These are phyloP conservation scores for Sparassis latifolia DNA, from an alignment of 1,284 basidiomycete species.

Conservation along the genomic window DNA sequence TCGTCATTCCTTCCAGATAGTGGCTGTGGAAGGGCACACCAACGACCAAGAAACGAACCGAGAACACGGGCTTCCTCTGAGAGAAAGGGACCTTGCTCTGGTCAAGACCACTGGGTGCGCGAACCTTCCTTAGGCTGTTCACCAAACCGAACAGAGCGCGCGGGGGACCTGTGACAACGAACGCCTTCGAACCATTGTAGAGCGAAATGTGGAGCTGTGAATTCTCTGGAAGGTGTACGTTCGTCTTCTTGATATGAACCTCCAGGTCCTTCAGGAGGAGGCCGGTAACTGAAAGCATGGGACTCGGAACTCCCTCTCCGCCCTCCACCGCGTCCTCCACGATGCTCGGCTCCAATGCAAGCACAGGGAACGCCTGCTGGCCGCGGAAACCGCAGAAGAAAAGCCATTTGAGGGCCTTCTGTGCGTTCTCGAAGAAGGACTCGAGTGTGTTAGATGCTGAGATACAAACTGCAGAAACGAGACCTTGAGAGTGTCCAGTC, in stretches of 20 bases:
- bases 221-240: conserved; percentile 76
- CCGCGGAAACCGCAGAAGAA: conserved; percentile 93
- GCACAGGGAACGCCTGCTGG: conserved; percentile 92
- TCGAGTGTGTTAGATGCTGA: conserved; percentile 76
- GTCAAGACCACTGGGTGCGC: conserved; percentile 82
- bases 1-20: conserved; percentile 76
- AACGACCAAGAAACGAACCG: conserved; percentile 89
- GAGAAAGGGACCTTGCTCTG: conserved; percentile 93
- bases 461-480: conserved; percentile 88
- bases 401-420: conserved; percentile 85
- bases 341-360: conserved; percentile 85
- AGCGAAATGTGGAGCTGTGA: conserved; percentile 84
- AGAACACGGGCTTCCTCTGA: conserved; percentile 93
- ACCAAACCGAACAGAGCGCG: conserved; percentile 93
- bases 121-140: conserved; percentile 83
- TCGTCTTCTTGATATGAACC: conserved; percentile 83
- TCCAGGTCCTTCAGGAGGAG: conserved; percentile 76
- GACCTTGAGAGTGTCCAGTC: conserved; percentile 96
- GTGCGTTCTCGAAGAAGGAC: conserved; percentile 68
- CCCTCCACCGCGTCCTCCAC: conserved; percentile 86
- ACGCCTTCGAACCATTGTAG: conserved; percentile 86
- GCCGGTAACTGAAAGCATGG: conserved; percentile 91
- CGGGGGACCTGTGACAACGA: conserved; percentile 91
- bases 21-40: conserved; percentile 93
- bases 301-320: conserved; percentile 88